Evolutionary conservation across 768 basidiomycete genomes (phyloP), one percentile per base, ranked within the genome.

Genomic region (Psilocybe subaeruginosa): DNA sequence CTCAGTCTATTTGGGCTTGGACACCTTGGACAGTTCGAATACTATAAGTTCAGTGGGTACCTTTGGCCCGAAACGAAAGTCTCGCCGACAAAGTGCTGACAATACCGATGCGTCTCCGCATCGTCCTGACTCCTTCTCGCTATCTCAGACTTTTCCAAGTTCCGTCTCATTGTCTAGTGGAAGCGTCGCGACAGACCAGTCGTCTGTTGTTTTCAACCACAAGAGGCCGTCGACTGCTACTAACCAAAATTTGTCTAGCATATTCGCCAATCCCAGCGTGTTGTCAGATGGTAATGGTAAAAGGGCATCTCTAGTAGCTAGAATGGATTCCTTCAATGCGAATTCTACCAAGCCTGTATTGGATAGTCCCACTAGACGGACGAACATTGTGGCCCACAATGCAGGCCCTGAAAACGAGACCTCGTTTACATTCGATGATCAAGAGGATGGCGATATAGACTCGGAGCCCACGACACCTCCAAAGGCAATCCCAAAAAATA

Each of bases 1-100:
- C 27, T 51, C 51, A 51, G 58, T 53, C 3, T 57, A 55, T 3
- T 48, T 55, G 8, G 33, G 55, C 9, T 51, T 57, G 51, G 43
- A 47, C 35, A 62, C 54, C 35, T 53, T 59, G 39, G 64, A 56
- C 45, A 68, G 67, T 45, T 67, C 64, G 12, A 58, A 60, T 54
- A 69, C 65, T 17, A 41, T 66, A 29, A 56, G 56, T 8, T 69
- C 70, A 60, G 58, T 63, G 23, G 66, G 65, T 29, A 68, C 70
- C 17, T 69, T 69, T 59, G 68, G 70, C 3, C 62, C 62, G 16
- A 56, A 54, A 49, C 56, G 56, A 16, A 57, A 39, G 52, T 43
- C 33, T 31, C 54, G 29, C 50, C 49, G 41, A n/a, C 41, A 43
- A 43, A 43, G 41, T 51, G 19, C 47, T 51, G 30, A n/a, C 19